These are phyloP conservation scores for Orbilia quercus DNA, from an alignment of 2,329 filamentous ascomycete genomes.

Conservation along the genomic window DNA sequence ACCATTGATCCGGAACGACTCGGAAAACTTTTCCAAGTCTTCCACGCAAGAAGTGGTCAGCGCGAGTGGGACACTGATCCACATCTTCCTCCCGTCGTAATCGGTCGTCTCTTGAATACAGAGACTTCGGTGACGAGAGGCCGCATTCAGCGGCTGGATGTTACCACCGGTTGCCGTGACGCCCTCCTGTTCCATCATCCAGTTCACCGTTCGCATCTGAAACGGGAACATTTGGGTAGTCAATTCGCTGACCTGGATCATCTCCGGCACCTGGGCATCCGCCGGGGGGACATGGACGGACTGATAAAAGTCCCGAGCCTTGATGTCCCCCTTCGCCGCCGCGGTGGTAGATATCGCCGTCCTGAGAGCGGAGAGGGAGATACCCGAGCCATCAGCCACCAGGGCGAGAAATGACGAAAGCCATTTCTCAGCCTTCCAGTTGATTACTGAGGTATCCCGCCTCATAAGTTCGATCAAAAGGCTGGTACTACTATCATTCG, in stretches of 20 bases:
- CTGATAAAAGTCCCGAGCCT: conserved; percentile 58
- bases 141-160: conserved; percentile 46
- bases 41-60: conserved; percentile 68
- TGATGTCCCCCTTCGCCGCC: conserved; percentile 35
- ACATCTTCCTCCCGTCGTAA: conserved; percentile 64
- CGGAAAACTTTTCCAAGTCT: conserved; percentile 5
- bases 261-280: conserved; percentile 36
- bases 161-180: conserved; percentile 29
- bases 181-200: conserved; percentile 60
- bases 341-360: conserved; percentile 21
- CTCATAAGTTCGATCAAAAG: conserved; percentile 20
- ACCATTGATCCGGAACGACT: conserved; percentile 63
- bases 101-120: conserved; percentile 61
- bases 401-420: conserved; percentile 51
- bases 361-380: conserved; percentile 33
- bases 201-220: conserved; percentile 59
- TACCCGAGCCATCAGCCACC: neutral
- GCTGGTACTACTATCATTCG: neutral
- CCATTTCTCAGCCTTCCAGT: conserved; percentile 51
- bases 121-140: conserved; percentile 66
- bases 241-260: conserved; percentile 57
- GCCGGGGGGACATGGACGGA: conserved; percentile 56
- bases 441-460: conserved; percentile 40
- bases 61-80: conserved; percentile 74
- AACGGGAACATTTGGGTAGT: conserved; percentile 58